Percentiles rank a stretch among this genome's conserved stretches.
phyloP scores from a whole-genome alignment of 2,329 filamentous ascomycete genomes.

The Colletotrichum australisinense region DNA sequence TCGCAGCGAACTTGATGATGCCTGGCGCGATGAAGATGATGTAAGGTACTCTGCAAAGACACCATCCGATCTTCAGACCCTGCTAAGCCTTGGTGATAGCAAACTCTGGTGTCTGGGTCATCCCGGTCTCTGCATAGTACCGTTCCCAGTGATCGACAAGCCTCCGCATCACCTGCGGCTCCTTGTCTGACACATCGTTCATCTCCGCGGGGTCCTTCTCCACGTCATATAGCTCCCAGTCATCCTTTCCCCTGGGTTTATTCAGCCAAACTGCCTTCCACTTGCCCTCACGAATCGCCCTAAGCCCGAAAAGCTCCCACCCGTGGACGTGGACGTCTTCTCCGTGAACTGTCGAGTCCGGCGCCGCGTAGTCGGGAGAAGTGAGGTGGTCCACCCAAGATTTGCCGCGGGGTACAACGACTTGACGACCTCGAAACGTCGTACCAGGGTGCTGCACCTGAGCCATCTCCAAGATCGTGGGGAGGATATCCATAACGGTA shows the following conservation, averaged over 20 bases:
- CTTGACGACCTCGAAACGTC: slow-evolving; percentile 55
- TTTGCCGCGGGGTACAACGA: slow-evolving; percentile 63
- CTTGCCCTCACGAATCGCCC: slow-evolving; percentile 64
- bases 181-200: slow-evolving; percentile 52
- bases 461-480: slow-evolving; percentile 59
- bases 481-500: slow-evolving; percentile 62
- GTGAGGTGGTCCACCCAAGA: slow-evolving; percentile 55
- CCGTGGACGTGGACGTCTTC: slow-evolving; percentile 61
- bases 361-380: slow-evolving; percentile 38
- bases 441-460: slow-evolving; percentile 51
- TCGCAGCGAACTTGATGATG: background rate
- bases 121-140: slow-evolving; percentile 10
- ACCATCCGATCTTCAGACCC: slow-evolving; percentile 3
- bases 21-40: background rate
- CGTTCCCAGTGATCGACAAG: slow-evolving; percentile 17
- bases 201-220: slow-evolving; percentile 62
- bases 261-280: slow-evolving; percentile 70
- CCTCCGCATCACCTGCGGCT: slow-evolving; percentile 32
- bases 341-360: slow-evolving; percentile 48
- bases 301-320: slow-evolving; percentile 66
- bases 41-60: background rate
- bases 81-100: slow-evolving; percentile 17
- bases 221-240: slow-evolving; percentile 69
- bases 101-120: slow-evolving; percentile 15
- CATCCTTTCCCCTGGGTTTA: slow-evolving; percentile 58